These are phyloP conservation scores for Wickerhamomyces pijperi DNA, from an alignment of 805 yeast genomes.

Conservation along the genomic window DNA sequence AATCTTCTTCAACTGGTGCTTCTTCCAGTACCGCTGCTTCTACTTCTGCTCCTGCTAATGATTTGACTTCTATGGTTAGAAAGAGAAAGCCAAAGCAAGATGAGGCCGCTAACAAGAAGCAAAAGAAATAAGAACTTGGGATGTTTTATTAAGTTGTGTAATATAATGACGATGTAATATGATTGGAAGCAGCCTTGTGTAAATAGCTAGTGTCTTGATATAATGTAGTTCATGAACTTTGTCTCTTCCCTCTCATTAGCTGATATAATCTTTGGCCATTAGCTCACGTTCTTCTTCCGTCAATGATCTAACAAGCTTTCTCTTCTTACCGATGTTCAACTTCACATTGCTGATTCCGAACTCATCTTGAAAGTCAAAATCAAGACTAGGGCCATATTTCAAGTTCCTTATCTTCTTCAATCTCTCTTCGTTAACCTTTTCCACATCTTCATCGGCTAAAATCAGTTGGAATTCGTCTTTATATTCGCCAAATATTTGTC, in stretches of 20 bases:
- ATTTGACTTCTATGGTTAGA: constrained; percentile 51
- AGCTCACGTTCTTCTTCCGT: too few relatives aligned
- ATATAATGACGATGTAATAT: too few relatives aligned
- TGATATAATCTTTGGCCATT: too few relatives aligned
- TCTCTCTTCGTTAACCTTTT: neutral
- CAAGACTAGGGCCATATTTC: neutral
- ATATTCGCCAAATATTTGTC: neutral
- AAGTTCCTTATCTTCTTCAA: neutral
- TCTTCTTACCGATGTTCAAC: too few relatives aligned
- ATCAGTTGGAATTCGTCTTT: neutral
- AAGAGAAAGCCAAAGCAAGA: constrained; percentile 30
- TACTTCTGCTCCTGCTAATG: constrained; percentile 28
- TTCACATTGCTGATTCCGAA: neutral
- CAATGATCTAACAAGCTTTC: too few relatives aligned
- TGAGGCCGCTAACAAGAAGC: neutral
- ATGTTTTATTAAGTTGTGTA: too few relatives aligned
- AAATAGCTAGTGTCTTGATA: too few relatives aligned
- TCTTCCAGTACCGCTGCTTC: constrained; percentile 16
- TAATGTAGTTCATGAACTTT: too few relatives aligned
- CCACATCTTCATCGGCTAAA: neutral
- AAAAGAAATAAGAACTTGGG: too few relatives aligned
- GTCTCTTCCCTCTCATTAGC: too few relatives aligned
- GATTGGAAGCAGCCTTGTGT: too few relatives aligned
- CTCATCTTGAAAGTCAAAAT: neutral
- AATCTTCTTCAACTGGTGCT: constrained; percentile 17